Conservation (phyloP, 2,329 filamentous ascomycete species). For the Apiospora phragmitis region DNA sequence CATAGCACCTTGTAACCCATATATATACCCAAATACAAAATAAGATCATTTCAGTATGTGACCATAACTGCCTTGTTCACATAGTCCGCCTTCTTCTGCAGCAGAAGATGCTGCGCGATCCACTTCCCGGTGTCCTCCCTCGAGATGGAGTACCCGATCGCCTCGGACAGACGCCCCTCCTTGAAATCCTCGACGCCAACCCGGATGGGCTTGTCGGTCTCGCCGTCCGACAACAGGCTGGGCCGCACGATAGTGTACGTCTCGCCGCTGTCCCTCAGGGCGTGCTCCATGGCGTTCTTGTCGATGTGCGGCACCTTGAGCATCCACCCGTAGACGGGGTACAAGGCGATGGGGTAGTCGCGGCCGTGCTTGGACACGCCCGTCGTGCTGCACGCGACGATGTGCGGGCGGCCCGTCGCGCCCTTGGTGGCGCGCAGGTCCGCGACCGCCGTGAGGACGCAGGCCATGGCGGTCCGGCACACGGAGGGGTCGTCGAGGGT, state of each 20-base stretch:
- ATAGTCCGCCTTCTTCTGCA: slow-evolving; percentile 26
- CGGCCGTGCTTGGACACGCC: slow-evolving; percentile 40
- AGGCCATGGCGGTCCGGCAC: slow-evolving; percentile 44
- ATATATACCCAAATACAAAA: too few relatives aligned
- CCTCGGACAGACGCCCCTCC: slow-evolving; percentile 32
- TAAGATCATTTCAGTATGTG: slow-evolving; percentile 30
- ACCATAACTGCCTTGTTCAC: slow-evolving; percentile 37
- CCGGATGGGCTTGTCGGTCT: slow-evolving; percentile 30
- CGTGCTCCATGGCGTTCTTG: slow-evolving; percentile 48
- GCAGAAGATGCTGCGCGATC: slow-evolving; percentile 42
- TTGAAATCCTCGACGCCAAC: slow-evolving; percentile 41
- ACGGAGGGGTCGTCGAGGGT: slow-evolving; percentile 47
- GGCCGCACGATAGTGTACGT: slow-evolving; percentile 39
- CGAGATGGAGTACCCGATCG: slow-evolving; percentile 48
- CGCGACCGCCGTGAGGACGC: slow-evolving; percentile 42
- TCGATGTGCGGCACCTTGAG: slow-evolving; percentile 46
- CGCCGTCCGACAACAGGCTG: slow-evolving; percentile 35
- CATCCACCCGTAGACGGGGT: slow-evolving; percentile 44
- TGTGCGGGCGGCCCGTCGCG: slow-evolving; percentile 33
- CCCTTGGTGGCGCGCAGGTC: slow-evolving; percentile 23
- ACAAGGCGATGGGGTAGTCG: slow-evolving; percentile 44
- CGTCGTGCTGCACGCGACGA: slow-evolving; percentile 42
- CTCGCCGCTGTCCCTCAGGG: slow-evolving; percentile 29
- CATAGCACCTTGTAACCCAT: too few relatives aligned
- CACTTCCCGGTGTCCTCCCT: slow-evolving; percentile 49